These are phyloP conservation scores for Dendrothele bispora DNA, from an alignment of 768 basidiomycete species.

Conservation along the genomic window DNA sequence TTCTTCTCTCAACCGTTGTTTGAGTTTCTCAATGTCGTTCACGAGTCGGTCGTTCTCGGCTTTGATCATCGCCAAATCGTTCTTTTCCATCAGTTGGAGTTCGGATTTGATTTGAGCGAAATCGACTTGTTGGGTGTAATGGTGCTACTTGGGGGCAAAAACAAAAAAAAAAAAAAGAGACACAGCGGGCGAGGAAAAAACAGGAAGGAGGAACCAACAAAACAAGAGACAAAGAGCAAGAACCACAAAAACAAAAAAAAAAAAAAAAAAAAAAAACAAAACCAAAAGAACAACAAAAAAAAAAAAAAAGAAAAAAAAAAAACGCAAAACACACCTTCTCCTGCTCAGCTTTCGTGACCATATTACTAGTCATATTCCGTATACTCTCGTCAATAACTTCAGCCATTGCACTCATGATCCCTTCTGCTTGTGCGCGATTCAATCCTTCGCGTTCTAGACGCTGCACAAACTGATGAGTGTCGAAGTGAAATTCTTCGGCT, in stretches of 20 bases:
- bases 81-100: slow-evolving; percentile 94
- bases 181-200: not conserved
- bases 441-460: slow-evolving; percentile 87
- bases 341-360: slow-evolving; percentile 95
- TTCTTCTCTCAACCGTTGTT: slow-evolving; percentile 90
- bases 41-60: slow-evolving; percentile 95
- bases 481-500: slow-evolving; percentile 75
- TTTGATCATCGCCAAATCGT: slow-evolving; percentile 92
- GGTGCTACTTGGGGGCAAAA: slow-evolving; percentile 50
- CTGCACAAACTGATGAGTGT: slow-evolving; percentile 94
- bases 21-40: slow-evolving; percentile 90
- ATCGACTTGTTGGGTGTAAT: slow-evolving; percentile 95
- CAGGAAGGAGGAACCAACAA: no score
- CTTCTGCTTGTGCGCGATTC: slow-evolving; percentile 89
- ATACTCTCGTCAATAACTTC: slow-evolving; percentile 98
- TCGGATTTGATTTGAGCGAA: slow-evolving; percentile 97
- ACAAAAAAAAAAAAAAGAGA: not conserved
- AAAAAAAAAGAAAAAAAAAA: no score
- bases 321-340: slow-evolving; percentile 77
- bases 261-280: no score
- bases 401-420: slow-evolving; percentile 95
- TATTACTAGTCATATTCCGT: slow-evolving; percentile 91
- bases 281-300: no score
- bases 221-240: no score
- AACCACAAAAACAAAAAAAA: no score